A percentile compares a stretch with the other conserved stretches of the same genome.
These are phyloP conservation scores for Cutaneotrichosporon mucoides DNA, from an alignment of 1,284 basidiomycete species.

Conservation along the genomic window DNA sequence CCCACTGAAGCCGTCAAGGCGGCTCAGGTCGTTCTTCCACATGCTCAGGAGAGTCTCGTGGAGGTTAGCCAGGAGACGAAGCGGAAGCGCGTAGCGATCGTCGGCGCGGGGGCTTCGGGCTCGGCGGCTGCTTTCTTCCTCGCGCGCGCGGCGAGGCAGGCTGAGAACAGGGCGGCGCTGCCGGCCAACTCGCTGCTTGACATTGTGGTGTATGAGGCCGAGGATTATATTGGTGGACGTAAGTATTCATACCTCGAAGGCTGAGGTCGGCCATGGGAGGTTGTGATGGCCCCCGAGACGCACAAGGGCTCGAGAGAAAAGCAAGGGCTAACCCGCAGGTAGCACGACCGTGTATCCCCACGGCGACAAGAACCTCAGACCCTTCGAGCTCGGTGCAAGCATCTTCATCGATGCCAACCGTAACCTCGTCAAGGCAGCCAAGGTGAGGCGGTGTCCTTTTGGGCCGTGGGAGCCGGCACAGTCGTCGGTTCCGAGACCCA, in stretches of 20 bases:
- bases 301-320: too few species aligned
- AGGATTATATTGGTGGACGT: constrained; percentile 75
- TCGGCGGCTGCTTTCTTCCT: constrained; percentile 84
- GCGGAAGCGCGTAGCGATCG: constrained; percentile 60
- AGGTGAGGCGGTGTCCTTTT: constrained; percentile 55
- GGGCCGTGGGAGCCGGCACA: neutral
- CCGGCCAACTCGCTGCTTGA: constrained; percentile 57
- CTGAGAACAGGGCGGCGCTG: constrained; percentile 60
- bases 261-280: too few species aligned
- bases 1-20: too few species aligned
- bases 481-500: neutral
- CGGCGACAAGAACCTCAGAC: constrained; percentile 58
- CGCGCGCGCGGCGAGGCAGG: constrained; percentile 54
- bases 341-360: constrained; percentile 74
- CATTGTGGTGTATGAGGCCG: constrained; percentile 76
- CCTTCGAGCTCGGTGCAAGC: constrained; percentile 77
- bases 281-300: too few species aligned
- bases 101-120: constrained; percentile 84
- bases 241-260: constrained; percentile 46
- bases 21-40: neutral
- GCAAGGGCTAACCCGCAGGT: constrained; percentile 52
- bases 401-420: constrained; percentile 80
- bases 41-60: too few species aligned
- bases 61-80: too few species aligned
- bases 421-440: constrained; percentile 73